Conservation (phyloP, 2,329 filamentous ascomycete genomes). For the Diaporthe capsici region DNA sequence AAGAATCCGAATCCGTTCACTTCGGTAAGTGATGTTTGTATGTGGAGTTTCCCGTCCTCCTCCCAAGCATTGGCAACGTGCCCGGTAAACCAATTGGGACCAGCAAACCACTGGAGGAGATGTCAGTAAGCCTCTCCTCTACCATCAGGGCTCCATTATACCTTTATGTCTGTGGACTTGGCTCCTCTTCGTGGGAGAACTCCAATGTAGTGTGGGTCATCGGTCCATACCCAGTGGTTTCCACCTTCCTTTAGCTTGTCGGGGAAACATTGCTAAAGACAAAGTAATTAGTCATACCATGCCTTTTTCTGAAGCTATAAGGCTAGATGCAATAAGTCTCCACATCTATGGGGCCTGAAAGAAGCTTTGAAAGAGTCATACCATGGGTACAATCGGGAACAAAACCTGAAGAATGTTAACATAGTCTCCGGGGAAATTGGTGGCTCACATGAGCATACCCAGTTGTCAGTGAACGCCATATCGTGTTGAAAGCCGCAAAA, state of each 20-base stretch:
- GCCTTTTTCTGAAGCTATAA: too few relatives aligned
- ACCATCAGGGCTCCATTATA: not conserved
- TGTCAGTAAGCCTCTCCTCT: not conserved
- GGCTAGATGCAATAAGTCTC: too few relatives aligned
- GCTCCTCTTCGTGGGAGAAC: not conserved
- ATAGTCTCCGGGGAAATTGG: not conserved
- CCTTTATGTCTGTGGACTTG: conserved; percentile 7
- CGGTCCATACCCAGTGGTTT: not conserved
- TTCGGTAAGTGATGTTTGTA: not conserved
- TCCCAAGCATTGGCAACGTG: conserved; percentile 4
- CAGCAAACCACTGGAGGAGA: not conserved
- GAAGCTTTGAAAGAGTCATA: not conserved
- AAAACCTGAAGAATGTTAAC: not conserved
- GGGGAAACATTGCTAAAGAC: not conserved
- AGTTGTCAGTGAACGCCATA: not conserved
- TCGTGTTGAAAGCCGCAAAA: not conserved
- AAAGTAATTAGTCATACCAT: not conserved
- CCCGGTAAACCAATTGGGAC: conserved; percentile 1
- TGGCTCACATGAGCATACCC: not conserved
- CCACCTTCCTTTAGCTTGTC: conserved; percentile 13
- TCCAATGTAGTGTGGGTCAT: not conserved
- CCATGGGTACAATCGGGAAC: not conserved
- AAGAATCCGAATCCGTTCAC: conserved; percentile 1
- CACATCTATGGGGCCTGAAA: too few relatives aligned
- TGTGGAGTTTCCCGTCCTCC: not conserved